A percentile compares a stretch with the other conserved stretches of the same genome.
These are phyloP conservation scores for Chlamydomonas schloesseri DNA, from an alignment of 139 green algal species.

Conservation along the genomic window DNA sequence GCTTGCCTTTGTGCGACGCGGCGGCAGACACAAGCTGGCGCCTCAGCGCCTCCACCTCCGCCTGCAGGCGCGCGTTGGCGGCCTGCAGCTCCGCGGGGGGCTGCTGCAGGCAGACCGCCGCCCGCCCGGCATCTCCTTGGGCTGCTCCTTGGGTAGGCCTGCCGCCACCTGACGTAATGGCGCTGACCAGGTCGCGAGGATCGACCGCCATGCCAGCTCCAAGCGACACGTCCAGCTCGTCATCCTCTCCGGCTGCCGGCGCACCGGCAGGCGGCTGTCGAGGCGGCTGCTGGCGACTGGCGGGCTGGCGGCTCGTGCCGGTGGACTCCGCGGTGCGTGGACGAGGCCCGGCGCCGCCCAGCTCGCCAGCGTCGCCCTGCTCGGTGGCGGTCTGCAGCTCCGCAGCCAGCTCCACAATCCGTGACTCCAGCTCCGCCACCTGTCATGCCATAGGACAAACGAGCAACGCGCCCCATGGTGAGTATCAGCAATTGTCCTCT, in stretches of 20 bases:
- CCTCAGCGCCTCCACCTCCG: constrained; percentile 1
- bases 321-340: not conserved
- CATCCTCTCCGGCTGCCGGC: not conserved
- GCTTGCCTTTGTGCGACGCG: not conserved
- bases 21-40: not conserved
- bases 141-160: not conserved
- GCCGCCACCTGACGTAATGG: not conserved
- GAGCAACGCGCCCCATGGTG: too few relatives aligned
- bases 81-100: not conserved
- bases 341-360: not conserved
- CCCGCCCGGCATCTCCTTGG: too few relatives aligned
- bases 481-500: too few relatives aligned
- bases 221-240: not conserved
- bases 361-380: too few relatives aligned
- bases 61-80: not conserved
- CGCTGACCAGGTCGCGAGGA: not conserved
- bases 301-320: not conserved
- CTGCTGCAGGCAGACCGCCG: not conserved
- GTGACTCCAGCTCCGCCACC: constrained; percentile 16
- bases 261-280: not conserved
- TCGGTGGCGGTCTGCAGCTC: not conserved
- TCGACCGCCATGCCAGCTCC: not conserved
- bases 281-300: not conserved
- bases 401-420: not conserved
- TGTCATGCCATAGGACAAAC: too few relatives aligned